Percentiles rank a stretch among this genome's conserved stretches.
Conservation (phyloP, 768 basidiomycete species). For the Russula vinacea region DNA sequence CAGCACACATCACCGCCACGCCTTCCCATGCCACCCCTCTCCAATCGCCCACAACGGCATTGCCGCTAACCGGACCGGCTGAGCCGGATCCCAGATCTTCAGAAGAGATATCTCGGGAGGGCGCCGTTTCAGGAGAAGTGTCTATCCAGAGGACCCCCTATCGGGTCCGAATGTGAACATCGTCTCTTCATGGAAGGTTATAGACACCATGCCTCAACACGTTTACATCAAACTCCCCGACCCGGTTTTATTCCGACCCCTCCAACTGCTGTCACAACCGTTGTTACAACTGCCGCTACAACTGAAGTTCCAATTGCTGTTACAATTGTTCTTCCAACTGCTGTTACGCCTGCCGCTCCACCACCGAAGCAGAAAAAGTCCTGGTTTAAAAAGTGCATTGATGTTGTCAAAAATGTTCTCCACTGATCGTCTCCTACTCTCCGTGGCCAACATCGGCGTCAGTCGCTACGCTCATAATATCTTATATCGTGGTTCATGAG, state of each 20-base stretch:
- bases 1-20: too few species aligned
- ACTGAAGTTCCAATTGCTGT: background rate
- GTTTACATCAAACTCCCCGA: too few species aligned
- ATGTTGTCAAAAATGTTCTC: background rate
- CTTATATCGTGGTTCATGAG: background rate
- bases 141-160: background rate
- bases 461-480: background rate
- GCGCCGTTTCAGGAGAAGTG: too few species aligned
- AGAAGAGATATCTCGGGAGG: background rate
- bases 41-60: too few species aligned
- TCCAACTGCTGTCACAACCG: too few species aligned
- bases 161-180: too few species aligned
- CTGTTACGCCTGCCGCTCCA: background rate
- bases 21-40: too few species aligned
- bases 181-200: too few species aligned
- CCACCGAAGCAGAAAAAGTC: background rate
- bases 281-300: background rate
- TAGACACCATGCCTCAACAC: too few species aligned
- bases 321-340: too few species aligned
- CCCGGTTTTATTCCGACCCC: too few species aligned
- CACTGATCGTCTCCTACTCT: background rate
- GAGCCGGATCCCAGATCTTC: background rate
- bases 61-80: background rate
- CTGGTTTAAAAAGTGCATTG: constrained; percentile 1
- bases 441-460: background rate